phyloP scores from a whole-genome alignment of 2,329 filamentous ascomycete genomes.

The Arachnomyces sp. region DNA sequence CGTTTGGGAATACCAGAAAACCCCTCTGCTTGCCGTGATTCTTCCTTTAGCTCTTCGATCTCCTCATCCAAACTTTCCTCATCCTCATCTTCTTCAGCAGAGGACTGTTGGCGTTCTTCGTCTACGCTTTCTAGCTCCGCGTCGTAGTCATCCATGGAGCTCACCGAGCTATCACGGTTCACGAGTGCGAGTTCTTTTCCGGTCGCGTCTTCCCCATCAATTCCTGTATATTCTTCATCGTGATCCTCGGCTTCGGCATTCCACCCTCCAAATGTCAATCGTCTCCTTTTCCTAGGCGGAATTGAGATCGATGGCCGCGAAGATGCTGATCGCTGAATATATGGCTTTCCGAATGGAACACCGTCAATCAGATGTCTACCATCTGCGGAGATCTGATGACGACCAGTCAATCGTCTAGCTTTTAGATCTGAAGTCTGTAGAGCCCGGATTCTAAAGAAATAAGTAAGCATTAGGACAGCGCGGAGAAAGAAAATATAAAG shows the following conservation, averaged over 20 bases:
- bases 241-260: constrained; percentile 17
- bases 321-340: constrained; percentile 49
- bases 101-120: constrained; percentile 24
- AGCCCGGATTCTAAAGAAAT: constrained; percentile 61
- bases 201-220: constrained; percentile 23
- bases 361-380: constrained; percentile 81
- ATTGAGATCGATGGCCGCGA: constrained; percentile 62
- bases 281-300: constrained; percentile 63
- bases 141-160: constrained; percentile 17
- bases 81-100: constrained; percentile 29
- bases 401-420: constrained; percentile 64
- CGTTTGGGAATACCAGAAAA: too few species aligned
- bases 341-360: constrained; percentile 70
- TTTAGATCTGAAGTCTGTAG: constrained; percentile 68
- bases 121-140: constrained; percentile 21
- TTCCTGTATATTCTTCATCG: constrained; percentile 22
- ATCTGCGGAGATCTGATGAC: constrained; percentile 70
- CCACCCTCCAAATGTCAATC: constrained; percentile 31
- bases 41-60: constrained; percentile 37
- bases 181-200: constrained; percentile 11
- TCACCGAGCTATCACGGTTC: constrained; percentile 1
- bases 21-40: constrained; percentile 31
- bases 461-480: background rate
- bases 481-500: constrained; percentile 1
- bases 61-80: constrained; percentile 28